These are phyloP conservation scores for Ceratocystis albifundus DNA, from an alignment of 2,329 filamentous ascomycete genomes.

Conservation along the genomic window DNA sequence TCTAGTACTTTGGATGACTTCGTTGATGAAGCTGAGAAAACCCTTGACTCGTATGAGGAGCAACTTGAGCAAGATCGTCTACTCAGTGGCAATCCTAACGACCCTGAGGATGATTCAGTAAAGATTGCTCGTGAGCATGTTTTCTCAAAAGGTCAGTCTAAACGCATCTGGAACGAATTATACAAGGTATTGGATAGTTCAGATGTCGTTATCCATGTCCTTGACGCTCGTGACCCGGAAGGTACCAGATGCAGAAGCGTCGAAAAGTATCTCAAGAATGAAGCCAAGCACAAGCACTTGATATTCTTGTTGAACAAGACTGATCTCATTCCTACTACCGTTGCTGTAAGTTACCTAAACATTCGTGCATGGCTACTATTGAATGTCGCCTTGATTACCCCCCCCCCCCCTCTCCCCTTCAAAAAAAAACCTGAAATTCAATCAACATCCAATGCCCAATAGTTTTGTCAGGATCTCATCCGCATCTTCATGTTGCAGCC, in stretches of 20 bases:
- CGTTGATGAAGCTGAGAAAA: constrained; percentile 65
- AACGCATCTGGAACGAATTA: constrained; percentile 93
- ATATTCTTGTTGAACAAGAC: constrained; percentile 37
- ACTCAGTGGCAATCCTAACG: constrained; percentile 55
- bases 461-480: constrained; percentile 69
- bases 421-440: not conserved
- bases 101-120: constrained; percentile 38
- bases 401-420: too few relatives aligned
- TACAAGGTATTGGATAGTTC: constrained; percentile 74
- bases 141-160: constrained; percentile 89
- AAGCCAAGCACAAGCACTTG: constrained; percentile 92
- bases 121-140: constrained; percentile 68
- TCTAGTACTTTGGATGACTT: constrained; percentile 74
- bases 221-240: constrained; percentile 79
- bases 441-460: constrained; percentile 42
- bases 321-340: constrained; percentile 80
- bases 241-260: constrained; percentile 69
- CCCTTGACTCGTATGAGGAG: constrained; percentile 71
- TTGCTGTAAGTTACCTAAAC: constrained; percentile 66
- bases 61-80: constrained; percentile 67
- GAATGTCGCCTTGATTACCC: constrained; percentile 16
- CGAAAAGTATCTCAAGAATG: constrained; percentile 79
- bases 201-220: constrained; percentile 89
- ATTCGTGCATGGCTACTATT: not conserved
- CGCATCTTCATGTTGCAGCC: constrained; percentile 21